Percentiles rank a stretch among this genome's conserved stretches.
Evolutionary conservation across 345 rosid species (phyloP).

Genomic region (Barbarea vulgaris): DNA sequence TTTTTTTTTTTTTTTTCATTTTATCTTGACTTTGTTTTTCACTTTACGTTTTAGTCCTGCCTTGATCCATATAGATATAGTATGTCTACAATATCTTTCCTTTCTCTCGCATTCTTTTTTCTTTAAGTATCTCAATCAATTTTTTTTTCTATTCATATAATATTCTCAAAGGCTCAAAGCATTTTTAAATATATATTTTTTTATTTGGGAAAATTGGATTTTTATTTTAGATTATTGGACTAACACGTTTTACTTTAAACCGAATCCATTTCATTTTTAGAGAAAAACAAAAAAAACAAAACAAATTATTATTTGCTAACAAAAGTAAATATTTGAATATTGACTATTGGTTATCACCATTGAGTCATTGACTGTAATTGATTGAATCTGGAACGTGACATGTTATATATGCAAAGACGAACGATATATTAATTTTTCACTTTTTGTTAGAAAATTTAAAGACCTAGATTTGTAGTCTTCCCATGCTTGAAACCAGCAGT

Average conservation of each 20-base stretch:
- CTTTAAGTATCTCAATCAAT: too few species aligned
- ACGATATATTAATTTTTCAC: background rate
- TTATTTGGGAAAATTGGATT: background rate
- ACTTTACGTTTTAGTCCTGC: background rate
- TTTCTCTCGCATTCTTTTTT: background rate
- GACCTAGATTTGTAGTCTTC: background rate
- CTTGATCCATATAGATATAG: background rate
- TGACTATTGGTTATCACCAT: constrained; percentile 11
- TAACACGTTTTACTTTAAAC: background rate
- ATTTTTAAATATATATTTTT: background rate
- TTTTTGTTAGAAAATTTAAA: background rate
- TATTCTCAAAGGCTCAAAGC: background rate
- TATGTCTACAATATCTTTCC: background rate
- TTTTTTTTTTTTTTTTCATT: background rate
- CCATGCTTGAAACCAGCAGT: background rate
- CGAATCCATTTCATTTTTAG: background rate
- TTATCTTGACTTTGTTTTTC: background rate
- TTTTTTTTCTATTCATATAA: too few species aligned
- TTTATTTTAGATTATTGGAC: background rate
- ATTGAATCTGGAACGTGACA: background rate
- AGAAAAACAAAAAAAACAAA: background rate
- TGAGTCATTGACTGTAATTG: constrained; percentile 21
- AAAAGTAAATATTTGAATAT: background rate
- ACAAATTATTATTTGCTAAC: background rate
- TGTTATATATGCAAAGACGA: constrained; percentile 11